These are phyloP conservation scores for Leishmania guyanensis DNA, from an alignment of 208 protist genomes.

Conservation along the genomic window DNA sequence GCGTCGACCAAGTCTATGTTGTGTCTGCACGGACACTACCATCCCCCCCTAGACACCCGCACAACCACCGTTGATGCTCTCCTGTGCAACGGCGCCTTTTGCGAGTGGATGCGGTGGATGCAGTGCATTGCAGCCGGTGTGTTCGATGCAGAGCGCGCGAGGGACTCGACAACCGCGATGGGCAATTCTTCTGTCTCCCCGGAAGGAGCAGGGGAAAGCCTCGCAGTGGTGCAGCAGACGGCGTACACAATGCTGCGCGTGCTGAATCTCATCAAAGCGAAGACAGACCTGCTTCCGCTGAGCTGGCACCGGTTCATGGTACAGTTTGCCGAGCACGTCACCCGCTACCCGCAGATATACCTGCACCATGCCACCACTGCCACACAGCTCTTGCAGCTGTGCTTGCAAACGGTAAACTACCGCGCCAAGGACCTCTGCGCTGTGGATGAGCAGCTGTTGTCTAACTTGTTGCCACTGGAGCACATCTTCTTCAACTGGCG, in stretches of 20 bases:
- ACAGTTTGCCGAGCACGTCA: conserved; percentile 37
- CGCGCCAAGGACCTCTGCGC: conserved; percentile 15
- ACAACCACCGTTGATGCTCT: conserved; percentile 40
- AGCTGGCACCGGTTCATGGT: conserved; percentile 44
- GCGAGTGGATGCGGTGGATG: conserved; percentile 66
- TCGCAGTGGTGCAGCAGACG: conserved; percentile 12
- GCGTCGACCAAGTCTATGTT: conserved; percentile 13
- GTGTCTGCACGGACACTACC: conserved; percentile 40
- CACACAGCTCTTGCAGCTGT: conserved; percentile 26
- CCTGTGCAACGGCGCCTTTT: conserved; percentile 52
- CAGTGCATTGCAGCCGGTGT: conserved; percentile 20
- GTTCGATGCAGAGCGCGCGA: neutral
- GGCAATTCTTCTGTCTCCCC: neutral
- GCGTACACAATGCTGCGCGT: conserved; percentile 34
- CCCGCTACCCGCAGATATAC: conserved; percentile 35
- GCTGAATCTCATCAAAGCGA: conserved; percentile 33
- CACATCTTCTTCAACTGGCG: conserved; percentile 71
- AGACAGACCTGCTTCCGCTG: conserved; percentile 32
- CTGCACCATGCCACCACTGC: conserved; percentile 28
- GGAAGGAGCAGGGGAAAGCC: neutral
- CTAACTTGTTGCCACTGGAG: conserved; percentile 34
- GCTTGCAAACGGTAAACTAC: conserved; percentile 18
- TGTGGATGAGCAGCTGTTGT: conserved; percentile 13
- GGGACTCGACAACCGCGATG: neutral
- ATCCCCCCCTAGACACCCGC: conserved; percentile 28